Evolutionary conservation across 768 basidiomycete species (phyloP), one percentile per base, ranked within the genome.

Genomic region (Fomitopsis serialis): DNA sequence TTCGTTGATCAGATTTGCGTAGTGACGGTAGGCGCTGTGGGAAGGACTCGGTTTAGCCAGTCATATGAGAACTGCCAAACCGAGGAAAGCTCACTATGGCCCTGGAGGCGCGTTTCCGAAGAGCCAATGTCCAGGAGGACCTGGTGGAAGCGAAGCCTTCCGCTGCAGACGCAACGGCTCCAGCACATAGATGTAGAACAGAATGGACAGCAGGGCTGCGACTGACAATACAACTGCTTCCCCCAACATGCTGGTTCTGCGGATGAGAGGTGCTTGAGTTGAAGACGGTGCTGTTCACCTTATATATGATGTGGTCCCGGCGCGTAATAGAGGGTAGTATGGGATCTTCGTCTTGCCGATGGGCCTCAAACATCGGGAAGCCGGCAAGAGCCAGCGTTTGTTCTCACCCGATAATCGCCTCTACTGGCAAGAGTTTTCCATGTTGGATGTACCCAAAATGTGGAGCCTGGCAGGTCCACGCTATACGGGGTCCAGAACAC

Each of bases 1-100:
- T 56, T 76, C 63, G 61, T 81, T 73, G 7, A 78, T 76, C 78
- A 81, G 83, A 56, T 79, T 74, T 35, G 81, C 78, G 50, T 50
- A 62, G 21, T 58, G 48, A 6, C 50, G 46, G 5, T 42, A 49
- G 22, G 57, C 53, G 44, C 35, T 27, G 21, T 11, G 3, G 22
- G 19, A 1, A 21, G 21, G 1, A 7, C 22, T 50, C 1, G 53
- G 43, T 22, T 21, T 2, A 9, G 13, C 7, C 21, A 15, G 37
- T 19, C 13, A 17, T n/a, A 9, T 8, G n/a, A 32, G 37, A 15
- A 40, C 37, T 7, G 11, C 6, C 29, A 6, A 5, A 32, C 6
- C 5, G 29, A 11, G 27, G 2, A 3, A 2, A 11, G 40, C 55
- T 42, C 43, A 61, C 60, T 50, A 52, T 1, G 50, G 21, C 13